A percentile compares a stretch with the other conserved stretches of the same genome.
phyloP scores from a whole-genome alignment of 2,329 filamentous ascomycete species.

The Periconia sp. region DNA sequence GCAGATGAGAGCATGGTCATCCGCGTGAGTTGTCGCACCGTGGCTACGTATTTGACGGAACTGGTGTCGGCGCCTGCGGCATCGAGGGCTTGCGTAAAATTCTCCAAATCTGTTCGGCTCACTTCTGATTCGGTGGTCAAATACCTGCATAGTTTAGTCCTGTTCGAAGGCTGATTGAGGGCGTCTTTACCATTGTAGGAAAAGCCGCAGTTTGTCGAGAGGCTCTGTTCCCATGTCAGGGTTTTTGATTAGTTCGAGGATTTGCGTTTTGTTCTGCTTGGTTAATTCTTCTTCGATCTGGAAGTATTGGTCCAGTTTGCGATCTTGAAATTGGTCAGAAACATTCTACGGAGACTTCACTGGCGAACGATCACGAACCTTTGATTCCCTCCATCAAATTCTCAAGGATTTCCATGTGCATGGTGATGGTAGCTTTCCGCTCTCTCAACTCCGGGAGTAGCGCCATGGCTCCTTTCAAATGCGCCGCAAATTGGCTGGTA shows the following conservation, averaged over 20 bases:
- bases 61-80: constrained; percentile 74
- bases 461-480: constrained; percentile 94
- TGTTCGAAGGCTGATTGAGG: neutral
- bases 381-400: constrained; percentile 82
- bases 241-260: constrained; percentile 84
- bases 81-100: constrained; percentile 82
- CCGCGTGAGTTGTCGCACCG: constrained; percentile 88
- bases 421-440: constrained; percentile 75
- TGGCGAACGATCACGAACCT: constrained; percentile 13
- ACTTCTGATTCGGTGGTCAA: constrained; percentile 90
- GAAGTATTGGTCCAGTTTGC: constrained; percentile 94
- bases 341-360: neutral
- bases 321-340: constrained; percentile 24
- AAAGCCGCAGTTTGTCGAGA: constrained; percentile 85
- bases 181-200: constrained; percentile 76
- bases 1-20: constrained; percentile 98
- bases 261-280: constrained; percentile 87
- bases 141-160: constrained; percentile 22
- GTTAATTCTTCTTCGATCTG: constrained; percentile 90
- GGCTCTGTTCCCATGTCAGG: constrained; percentile 79
- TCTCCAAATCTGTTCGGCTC: constrained; percentile 76
- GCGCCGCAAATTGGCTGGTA: constrained; percentile 83
- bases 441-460: constrained; percentile 88
- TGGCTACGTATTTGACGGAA: constrained; percentile 75
- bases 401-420: constrained; percentile 98